Evolutionary conservation across 257 asterid species (phyloP).

Genomic region (Solanum ahanhuiri): DNA sequence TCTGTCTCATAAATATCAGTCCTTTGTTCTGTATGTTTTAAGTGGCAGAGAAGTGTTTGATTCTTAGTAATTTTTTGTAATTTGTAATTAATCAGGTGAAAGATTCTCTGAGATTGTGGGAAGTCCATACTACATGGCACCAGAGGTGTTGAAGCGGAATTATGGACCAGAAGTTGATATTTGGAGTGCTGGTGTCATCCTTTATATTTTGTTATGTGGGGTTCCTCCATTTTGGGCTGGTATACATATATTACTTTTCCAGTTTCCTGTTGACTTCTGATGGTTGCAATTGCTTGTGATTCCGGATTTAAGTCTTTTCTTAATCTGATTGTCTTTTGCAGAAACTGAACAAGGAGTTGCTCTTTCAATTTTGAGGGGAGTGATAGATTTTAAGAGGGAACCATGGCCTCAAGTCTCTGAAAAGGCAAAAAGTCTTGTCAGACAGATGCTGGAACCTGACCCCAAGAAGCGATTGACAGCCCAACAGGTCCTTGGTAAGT

Average conservation of each 20-base stretch:
- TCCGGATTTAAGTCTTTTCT: neutral
- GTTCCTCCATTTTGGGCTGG: slow-evolving; percentile 99
- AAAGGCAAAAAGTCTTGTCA: slow-evolving; percentile 70
- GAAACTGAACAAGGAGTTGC: slow-evolving; percentile 97
- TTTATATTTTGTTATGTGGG: slow-evolving; percentile 86
- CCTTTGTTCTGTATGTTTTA: neutral
- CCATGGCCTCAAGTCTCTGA: slow-evolving; percentile 95
- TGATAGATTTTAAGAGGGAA: slow-evolving; percentile 79
- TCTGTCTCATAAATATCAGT: neutral
- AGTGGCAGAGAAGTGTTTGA: neutral
- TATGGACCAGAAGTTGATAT: slow-evolving; percentile 88
- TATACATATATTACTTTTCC: slow-evolving; percentile 5
- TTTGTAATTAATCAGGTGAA: slow-evolving; percentile 37
- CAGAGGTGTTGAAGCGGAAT: slow-evolving; percentile 80
- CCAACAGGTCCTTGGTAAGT: slow-evolving; percentile 85
- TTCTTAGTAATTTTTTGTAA: neutral
- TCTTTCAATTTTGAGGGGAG: slow-evolving; percentile 76
- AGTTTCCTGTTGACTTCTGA: neutral
- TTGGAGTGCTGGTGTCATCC: slow-evolving; percentile 94
- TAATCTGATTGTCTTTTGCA: slow-evolving; percentile 12
- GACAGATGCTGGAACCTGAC: slow-evolving; percentile 85
- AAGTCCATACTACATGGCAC: slow-evolving; percentile 95
- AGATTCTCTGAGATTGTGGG: slow-evolving; percentile 84
- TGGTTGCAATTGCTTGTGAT: neutral
- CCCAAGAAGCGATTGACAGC: slow-evolving; percentile 82